phyloP scores from a whole-genome alignment of 305 asterid genomes.

The Caryopteris hybrid region DNA sequence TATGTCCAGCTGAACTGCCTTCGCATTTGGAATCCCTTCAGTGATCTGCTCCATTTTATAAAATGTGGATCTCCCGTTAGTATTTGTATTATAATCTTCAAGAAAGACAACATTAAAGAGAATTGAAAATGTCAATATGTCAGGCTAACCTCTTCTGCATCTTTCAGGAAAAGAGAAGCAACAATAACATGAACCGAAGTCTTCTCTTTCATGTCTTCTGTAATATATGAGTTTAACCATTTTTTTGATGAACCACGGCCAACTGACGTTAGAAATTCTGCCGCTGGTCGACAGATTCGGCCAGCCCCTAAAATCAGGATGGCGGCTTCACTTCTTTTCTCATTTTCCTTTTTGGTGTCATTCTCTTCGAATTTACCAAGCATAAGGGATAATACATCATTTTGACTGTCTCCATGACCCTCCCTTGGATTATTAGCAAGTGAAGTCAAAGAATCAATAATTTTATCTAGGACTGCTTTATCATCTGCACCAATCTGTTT shows the following conservation, averaged over 20 bases:
- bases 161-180: slow-evolving; percentile 88
- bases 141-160: slow-evolving; percentile 75
- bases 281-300: slow-evolving; percentile 97
- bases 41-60: slow-evolving; percentile 39
- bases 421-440: slow-evolving; percentile 56
- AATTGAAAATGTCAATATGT: not conserved
- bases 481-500: slow-evolving; percentile 90
- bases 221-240: slow-evolving; percentile 38
- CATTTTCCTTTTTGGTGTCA: slow-evolving; percentile 35
- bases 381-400: slow-evolving; percentile 47
- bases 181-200: slow-evolving; percentile 59
- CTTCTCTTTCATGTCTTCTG: slow-evolving; percentile 42
- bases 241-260: slow-evolving; percentile 46
- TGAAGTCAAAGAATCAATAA: slow-evolving; percentile 71
- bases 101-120: not conserved
- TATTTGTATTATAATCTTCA: not conserved
- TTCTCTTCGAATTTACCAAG: slow-evolving; percentile 49
- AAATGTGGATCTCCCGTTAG: slow-evolving; percentile 4
- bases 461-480: slow-evolving; percentile 56
- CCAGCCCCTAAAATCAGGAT: slow-evolving; percentile 95
- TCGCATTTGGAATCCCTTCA: slow-evolving; percentile 73
- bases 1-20: slow-evolving; percentile 77
- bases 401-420: slow-evolving; percentile 28
- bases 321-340: slow-evolving; percentile 31
- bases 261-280: slow-evolving; percentile 66